Conservation (phyloP, 371 early-diverging fungal species). For the Encephalitozoon intestinalis region DNA sequence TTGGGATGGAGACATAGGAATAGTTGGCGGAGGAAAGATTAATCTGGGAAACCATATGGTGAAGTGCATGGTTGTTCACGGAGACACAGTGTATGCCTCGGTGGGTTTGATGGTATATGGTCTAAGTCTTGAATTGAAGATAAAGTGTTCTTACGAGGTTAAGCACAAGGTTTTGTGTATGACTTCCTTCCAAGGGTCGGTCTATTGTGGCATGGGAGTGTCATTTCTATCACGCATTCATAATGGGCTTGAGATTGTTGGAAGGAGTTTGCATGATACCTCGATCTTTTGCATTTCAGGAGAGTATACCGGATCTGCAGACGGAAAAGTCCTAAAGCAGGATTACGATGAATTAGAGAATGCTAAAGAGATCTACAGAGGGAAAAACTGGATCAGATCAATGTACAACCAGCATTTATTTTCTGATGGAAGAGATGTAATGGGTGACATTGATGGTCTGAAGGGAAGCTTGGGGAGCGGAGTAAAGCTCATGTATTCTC, state of each 20-base stretch:
- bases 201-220: conserved; percentile 19
- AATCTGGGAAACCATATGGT: conserved; percentile 19
- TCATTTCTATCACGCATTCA: neutral
- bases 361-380: neutral
- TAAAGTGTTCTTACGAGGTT: conserved; percentile 5
- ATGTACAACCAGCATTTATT: conserved; percentile 22
- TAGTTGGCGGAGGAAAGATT: neutral
- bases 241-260: neutral
- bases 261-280: conserved; percentile 8
- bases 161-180: conserved; percentile 27
- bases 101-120: conserved; percentile 10
- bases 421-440: conserved; percentile 15
- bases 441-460: neutral
- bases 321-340: conserved; percentile 17
- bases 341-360: neutral
- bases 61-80: conserved; percentile 8
- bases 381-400: conserved; percentile 25
- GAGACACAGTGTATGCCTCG: conserved; percentile 11
- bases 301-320: conserved; percentile 28
- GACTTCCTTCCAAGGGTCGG: neutral
- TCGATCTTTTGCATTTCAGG: conserved; percentile 22
- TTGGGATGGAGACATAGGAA: conserved; percentile 27
- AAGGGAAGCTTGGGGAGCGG: neutral
- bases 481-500: neutral
- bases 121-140: neutral